Conservation (phyloP, 78 protist genomes). For the Chrysochromulina parva region DNA sequence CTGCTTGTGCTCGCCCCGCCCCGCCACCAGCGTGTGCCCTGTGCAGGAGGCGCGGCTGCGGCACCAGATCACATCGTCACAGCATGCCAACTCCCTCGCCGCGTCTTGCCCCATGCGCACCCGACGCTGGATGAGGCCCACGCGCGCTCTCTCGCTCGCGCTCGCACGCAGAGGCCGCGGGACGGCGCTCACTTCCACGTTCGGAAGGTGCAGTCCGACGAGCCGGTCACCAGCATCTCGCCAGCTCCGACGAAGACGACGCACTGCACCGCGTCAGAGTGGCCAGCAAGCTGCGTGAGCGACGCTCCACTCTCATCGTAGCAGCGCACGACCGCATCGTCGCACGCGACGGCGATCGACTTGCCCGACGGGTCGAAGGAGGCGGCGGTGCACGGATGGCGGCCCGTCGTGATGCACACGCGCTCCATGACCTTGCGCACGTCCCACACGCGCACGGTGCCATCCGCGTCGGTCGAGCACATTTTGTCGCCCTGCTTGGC, state of each 20-base stretch:
- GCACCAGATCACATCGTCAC: too few relatives aligned
- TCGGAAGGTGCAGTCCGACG: slow-evolving; percentile 13
- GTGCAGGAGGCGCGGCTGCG: too few relatives aligned
- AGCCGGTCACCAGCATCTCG: slow-evolving; percentile 8
- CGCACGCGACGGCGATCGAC: slow-evolving; percentile 15
- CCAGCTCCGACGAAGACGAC: neutral
- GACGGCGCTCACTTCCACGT: slow-evolving; percentile 15
- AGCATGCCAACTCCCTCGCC: too few relatives aligned
- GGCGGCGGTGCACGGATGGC: slow-evolving; percentile 18
- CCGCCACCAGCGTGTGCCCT: too few relatives aligned
- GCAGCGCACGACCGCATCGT: neutral
- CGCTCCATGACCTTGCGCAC: slow-evolving; percentile 54
- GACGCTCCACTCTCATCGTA: neutral
- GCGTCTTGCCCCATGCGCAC: too few relatives aligned
- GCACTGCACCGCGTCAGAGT: slow-evolving; percentile 52
- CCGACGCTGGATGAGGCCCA: too few relatives aligned
- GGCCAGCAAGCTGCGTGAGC: neutral
- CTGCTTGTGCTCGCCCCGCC: too few relatives aligned
- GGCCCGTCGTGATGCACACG: neutral
- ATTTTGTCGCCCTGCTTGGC: slow-evolving; percentile 55
- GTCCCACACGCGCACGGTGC: slow-evolving; percentile 67
- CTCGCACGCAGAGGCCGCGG: too few relatives aligned
- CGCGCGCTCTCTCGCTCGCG: too few relatives aligned
- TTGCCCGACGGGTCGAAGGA: slow-evolving; percentile 45
- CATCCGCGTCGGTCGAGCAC: slow-evolving; percentile 84